Evolutionary conservation across 306 rosid genomes (phyloP).

Genomic region (Cicer bijugum): DNA sequence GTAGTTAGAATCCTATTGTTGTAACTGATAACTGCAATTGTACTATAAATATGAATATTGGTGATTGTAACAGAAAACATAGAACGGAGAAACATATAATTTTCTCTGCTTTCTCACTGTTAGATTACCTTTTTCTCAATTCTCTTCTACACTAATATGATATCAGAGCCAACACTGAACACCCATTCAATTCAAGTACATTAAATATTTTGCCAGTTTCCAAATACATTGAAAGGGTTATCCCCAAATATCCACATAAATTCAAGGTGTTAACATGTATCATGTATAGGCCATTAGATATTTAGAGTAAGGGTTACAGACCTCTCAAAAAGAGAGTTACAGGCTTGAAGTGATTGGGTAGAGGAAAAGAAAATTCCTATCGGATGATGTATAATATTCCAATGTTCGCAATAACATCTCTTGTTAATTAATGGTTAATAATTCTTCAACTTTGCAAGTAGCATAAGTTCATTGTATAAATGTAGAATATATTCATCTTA

Average conservation of each 20-base stretch:
- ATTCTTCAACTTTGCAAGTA: constrained; percentile 6
- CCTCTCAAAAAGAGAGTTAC: constrained; percentile 10
- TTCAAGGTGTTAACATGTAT: constrained; percentile 1
- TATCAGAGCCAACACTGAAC: too few relatives aligned
- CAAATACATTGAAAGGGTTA: neutral
- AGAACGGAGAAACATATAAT: too few relatives aligned
- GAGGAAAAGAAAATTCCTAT: neutral
- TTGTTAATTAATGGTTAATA: neutral
- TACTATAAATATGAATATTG: too few relatives aligned
- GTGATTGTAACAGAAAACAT: too few relatives aligned
- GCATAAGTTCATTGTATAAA: neutral
- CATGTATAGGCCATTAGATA: constrained; percentile 11
- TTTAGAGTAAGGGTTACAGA: constrained; percentile 5
- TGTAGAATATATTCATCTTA: neutral
- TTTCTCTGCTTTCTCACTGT: too few relatives aligned
- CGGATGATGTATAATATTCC: constrained; percentile 27
- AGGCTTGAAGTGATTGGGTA: neutral
- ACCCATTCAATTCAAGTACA: neutral
- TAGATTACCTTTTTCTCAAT: too few relatives aligned
- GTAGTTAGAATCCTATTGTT: too few relatives aligned
- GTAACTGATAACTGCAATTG: too few relatives aligned
- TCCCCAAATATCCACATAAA: constrained; percentile 10
- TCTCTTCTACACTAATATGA: too few relatives aligned
- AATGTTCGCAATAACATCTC: neutral
- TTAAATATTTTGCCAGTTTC: neutral